These are phyloP conservation scores for Quercus engelmannii DNA, from an alignment of 306 rosid species.

Conservation along the genomic window DNA sequence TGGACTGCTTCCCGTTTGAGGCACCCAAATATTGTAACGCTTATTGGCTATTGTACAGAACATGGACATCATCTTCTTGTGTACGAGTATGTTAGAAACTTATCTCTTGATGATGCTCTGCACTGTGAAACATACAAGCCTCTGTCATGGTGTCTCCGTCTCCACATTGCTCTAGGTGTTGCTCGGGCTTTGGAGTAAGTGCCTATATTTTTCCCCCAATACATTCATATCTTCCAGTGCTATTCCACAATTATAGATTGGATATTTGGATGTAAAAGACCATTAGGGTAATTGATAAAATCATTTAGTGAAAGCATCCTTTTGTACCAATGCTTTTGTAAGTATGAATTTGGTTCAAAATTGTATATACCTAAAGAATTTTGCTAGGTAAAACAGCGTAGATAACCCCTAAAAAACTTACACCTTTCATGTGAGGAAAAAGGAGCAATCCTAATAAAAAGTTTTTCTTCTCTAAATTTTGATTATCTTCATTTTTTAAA, in stretches of 20 bases:
- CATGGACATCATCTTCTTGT: conserved; percentile 80
- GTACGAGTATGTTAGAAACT: conserved; percentile 60
- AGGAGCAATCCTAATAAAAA: background rate
- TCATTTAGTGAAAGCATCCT: background rate
- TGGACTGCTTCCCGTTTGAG: conserved; percentile 69
- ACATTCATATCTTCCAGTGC: conserved; percentile 7
- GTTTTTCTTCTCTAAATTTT: background rate
- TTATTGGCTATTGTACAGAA: conserved; percentile 79
- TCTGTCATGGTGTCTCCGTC: conserved; percentile 75
- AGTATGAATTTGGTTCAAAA: background rate
- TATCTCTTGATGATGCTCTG: conserved; percentile 67
- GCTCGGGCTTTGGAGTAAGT: conserved; percentile 93
- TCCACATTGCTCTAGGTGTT: conserved; percentile 69
- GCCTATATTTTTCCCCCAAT: conserved; percentile 6
- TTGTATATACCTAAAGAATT: background rate
- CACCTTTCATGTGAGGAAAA: background rate
- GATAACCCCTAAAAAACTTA: background rate
- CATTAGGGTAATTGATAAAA: background rate
- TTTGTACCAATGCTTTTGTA: background rate
- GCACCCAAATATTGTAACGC: conserved; percentile 79
- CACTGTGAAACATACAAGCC: conserved; percentile 59
- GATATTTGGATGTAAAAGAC: background rate
- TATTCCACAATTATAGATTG: background rate
- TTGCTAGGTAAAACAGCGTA: background rate
- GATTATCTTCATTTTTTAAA: conserved; percentile 13